Conservation (phyloP, 257 asterid species). For the Plantago major region DNA sequence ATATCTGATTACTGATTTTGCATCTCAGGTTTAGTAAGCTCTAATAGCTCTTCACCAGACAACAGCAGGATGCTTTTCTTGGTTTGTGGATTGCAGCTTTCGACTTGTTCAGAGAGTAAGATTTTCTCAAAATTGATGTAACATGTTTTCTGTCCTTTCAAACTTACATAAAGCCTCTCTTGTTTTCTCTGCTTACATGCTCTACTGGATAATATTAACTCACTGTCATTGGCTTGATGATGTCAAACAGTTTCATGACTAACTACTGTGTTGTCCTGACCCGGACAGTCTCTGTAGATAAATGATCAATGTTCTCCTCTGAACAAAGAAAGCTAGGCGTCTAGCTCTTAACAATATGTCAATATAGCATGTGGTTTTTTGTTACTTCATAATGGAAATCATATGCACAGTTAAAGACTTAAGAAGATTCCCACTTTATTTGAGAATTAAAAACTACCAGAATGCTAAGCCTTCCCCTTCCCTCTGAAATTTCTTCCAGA, state of each 20-base stretch:
- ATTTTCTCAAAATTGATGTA: slow-evolving; percentile 17
- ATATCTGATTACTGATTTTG: slow-evolving; percentile 17
- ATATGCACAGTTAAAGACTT: background rate
- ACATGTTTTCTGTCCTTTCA: slow-evolving; percentile 1
- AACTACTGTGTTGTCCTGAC: slow-evolving; percentile 18
- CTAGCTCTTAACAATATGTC: background rate
- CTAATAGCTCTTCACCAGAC: slow-evolving; percentile 80
- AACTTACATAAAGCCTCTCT: slow-evolving; percentile 5
- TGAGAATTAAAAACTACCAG: background rate
- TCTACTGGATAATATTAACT: slow-evolving; percentile 8
- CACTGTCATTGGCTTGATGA: slow-evolving; percentile 16
- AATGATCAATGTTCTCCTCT: slow-evolving; percentile 4
- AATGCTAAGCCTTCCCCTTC: background rate
- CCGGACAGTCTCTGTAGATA: slow-evolving; percentile 8
- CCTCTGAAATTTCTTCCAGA: too few relatives aligned
- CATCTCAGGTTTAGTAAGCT: slow-evolving; percentile 78
- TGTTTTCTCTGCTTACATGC: slow-evolving; percentile 14
- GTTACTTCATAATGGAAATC: slow-evolving; percentile 14
- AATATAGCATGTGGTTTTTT: slow-evolving; percentile 8
- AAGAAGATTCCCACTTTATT: slow-evolving; percentile 6
- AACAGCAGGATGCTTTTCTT: slow-evolving; percentile 92
- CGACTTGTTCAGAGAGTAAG: slow-evolving; percentile 96
- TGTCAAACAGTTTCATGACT: slow-evolving; percentile 14
- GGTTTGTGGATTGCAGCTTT: slow-evolving; percentile 91
- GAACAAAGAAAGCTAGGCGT: slow-evolving; percentile 11